A percentile compares a stretch with the other conserved stretches of the same genome.
phyloP scores from a whole-genome alignment of 1,284 basidiomycete genomes.

The Trichosporon sp. region DNA sequence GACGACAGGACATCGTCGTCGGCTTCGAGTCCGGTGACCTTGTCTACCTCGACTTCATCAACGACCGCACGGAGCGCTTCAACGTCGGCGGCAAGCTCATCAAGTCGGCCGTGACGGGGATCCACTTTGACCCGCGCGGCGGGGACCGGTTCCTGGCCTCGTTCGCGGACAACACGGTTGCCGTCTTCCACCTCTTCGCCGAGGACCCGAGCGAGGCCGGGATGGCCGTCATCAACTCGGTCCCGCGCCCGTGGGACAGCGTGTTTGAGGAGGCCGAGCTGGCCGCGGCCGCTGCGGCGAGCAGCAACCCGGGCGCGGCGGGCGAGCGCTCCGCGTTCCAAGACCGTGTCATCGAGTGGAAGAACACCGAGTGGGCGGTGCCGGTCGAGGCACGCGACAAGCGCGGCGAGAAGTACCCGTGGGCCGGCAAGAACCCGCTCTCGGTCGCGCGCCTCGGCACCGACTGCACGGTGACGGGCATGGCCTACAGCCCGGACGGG shows the following conservation, averaged over 20 bases:
- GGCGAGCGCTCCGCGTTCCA: conserved; percentile 10
- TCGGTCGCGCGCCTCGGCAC: conserved; percentile 43
- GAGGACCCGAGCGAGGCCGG: conserved; percentile 36
- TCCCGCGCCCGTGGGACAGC: conserved; percentile 36
- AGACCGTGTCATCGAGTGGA: conserved; percentile 43
- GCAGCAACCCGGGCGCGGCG: background rate
- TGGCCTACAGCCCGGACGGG: conserved; percentile 84
- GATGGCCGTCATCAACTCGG: conserved; percentile 21
- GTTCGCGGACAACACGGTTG: conserved; percentile 62
- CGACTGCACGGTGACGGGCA: conserved; percentile 64
- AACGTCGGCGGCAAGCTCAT: conserved; percentile 89
- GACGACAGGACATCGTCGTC: conserved; percentile 81
- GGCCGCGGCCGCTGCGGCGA: background rate
- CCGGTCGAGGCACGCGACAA: conserved; percentile 27
- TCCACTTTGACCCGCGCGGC: conserved; percentile 84
- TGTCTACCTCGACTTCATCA: conserved; percentile 76
- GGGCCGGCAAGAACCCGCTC: conserved; percentile 49
- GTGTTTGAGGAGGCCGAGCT: conserved; percentile 25
- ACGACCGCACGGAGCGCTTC: conserved; percentile 70
- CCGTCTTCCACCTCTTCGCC: conserved; percentile 43
- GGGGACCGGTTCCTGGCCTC: conserved; percentile 82
- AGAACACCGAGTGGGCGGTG: conserved; percentile 45
- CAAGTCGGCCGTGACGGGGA: conserved; percentile 70
- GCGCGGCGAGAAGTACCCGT: conserved; percentile 36
- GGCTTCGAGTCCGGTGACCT: conserved; percentile 91